Evolutionary conservation across 2,329 filamentous ascomycete species (phyloP), one percentile per base, ranked within the genome.

Genomic region (Tolypocladium nubicola): DNA sequence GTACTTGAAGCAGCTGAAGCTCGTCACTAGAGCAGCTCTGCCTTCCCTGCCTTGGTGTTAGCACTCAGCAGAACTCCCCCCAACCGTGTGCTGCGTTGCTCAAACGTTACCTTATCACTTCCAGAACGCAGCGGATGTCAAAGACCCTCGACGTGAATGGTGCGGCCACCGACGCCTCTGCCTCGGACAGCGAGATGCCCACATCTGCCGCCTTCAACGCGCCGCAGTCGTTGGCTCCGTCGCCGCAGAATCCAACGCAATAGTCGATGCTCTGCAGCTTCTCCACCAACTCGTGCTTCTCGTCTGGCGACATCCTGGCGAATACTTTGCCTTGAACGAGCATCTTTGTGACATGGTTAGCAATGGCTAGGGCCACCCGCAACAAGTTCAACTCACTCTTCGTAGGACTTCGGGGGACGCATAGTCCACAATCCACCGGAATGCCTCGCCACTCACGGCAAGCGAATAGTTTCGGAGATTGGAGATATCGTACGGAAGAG

Each of bases 1-100:
- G 74, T 96, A 99, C 76, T 97, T 99, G 81, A 99, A 99, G 76
- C 94, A 99, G 75, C 90, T 95, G 76, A 99, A 99, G 72, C 91
- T 96, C 14, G 94, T 99, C n/a, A 97, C 92, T 39, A 99, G 80
- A 39, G 95, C 90, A 23, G 93, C 93, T 61, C 95, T 86, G 23
- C 94, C 94, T 76, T 99, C 94, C 63, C 91, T 86, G 40, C 47
- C 41, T 21, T 11, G 19, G 1, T 21, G 60, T 73, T 61, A 73
- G 64, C 47, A 21, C 30, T 52, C 10, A 13, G 2, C 16, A 13
- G 30, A n/a, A 19, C 14, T 19, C 14, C 23, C 30, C 47, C 9
- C 19, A 21, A 21, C 30, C 11, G 2, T 13, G 8, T 7, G 4
- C 1, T 2, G 8, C 5, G 21, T 19, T n/a, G 30, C 35, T 9